Conservation (phyloP, 108 stramenopile species). For the Thalassiosira profunda region DNA sequence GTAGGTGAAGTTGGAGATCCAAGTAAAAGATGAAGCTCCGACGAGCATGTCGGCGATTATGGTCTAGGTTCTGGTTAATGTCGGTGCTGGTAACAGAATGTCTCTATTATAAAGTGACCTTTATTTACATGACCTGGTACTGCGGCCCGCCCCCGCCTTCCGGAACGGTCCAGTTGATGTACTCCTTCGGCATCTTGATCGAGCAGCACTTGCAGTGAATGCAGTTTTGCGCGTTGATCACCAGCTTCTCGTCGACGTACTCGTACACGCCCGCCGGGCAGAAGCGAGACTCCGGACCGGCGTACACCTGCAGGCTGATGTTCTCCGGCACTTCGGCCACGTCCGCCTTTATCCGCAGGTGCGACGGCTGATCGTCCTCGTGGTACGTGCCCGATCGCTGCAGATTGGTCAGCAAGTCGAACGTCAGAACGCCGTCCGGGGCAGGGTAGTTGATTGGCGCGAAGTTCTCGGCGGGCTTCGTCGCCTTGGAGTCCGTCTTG, state of each 20-base stretch:
- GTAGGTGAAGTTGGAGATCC: no score
- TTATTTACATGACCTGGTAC: slow-evolving; percentile 94
- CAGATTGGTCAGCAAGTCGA: slow-evolving; percentile 97
- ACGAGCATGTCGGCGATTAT: no score
- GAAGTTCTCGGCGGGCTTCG: slow-evolving; percentile 68
- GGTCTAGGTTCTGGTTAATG: no score
- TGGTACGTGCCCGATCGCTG: slow-evolving; percentile 96
- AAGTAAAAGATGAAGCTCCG: no score
- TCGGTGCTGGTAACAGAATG: no score
- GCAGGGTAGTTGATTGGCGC: slow-evolving; percentile 90
- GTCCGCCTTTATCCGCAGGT: slow-evolving; percentile 92
- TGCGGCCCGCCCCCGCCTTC: slow-evolving; percentile 99
- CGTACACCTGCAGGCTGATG: slow-evolving; percentile 87
- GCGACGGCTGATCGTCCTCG: slow-evolving; percentile 98
- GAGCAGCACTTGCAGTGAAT: slow-evolving; percentile 99
- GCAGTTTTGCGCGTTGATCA: slow-evolving; percentile 99
- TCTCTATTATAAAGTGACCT: not conserved
- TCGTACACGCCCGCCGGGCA: slow-evolving; percentile 91
- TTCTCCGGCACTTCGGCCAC: slow-evolving; percentile 61
- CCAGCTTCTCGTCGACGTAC: slow-evolving; percentile 78
- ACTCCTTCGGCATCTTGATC: slow-evolving; percentile 99
- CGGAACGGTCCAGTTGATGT: slow-evolving; percentile 99
- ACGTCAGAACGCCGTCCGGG: slow-evolving; percentile 95
- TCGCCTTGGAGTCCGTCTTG: slow-evolving; percentile 70
- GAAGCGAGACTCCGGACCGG: slow-evolving; percentile 97